Base-by-base conservation (phyloP, 805 yeast species). In the Saccharomyces eubayanus region DNA sequence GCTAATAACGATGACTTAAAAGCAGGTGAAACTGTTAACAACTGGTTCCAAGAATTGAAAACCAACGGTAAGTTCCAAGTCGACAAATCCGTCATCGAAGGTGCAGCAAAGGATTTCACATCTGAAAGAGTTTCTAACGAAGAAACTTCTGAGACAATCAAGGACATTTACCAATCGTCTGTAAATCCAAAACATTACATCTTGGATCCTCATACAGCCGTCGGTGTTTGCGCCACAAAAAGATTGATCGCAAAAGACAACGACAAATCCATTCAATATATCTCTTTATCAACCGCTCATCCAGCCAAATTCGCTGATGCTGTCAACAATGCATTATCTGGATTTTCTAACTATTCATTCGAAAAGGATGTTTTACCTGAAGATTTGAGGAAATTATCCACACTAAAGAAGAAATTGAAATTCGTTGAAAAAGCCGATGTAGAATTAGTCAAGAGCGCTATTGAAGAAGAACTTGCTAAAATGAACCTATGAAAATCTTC, bases 281-380 rank as follows among this genome's bases (percentile, higher is more conserved):
- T 94, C 47, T 87, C 96, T 5, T 80, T 94, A 55, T 87, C 97
- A 10, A 94, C 99, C 49, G 99, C 99, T 8, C 99, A 94, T 70
- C 99, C 99, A 46, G 99, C 99, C 56, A 94, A 94, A 74, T 94
- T 94, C 66, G 88, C 96, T 28, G 97, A 89, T 58, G 99, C 96
- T 50, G 99, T 94, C 28, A 85, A 91, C 70, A 74, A 79, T 62
- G 89, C 98, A 2, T 77, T 94, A 59, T 67, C 72, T 48, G 77
- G 77, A 1, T 77, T 82, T 57, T 80, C 77, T 11, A 90, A 82
- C 21, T 94, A 94, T 74, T 82, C 90, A 3, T 94, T 94, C 66
- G 96, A 89, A 64, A 77, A 77, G 49, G 89, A 89, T 61, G 97
- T 94, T 21, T 78, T 94, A 53, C 98, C 99, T 41, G 88, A 77